Base-by-base conservation (phyloP, 768 basidiomycete genomes). In the Tricholoma terreum region DNA sequence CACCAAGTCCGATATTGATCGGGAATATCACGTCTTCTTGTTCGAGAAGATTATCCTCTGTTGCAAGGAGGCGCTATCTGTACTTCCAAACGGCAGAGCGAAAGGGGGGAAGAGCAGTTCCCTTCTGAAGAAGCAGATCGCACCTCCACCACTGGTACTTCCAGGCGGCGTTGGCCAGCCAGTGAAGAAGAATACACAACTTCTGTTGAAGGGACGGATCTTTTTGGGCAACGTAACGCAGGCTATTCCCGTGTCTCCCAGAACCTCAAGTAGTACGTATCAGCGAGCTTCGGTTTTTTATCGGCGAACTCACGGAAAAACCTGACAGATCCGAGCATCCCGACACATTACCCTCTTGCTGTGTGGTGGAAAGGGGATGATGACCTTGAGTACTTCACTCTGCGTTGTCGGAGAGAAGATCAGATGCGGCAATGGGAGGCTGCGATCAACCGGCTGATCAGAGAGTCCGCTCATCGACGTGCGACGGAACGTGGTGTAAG, bases 41-140 rank as follows among this genome's bases (percentile, higher is more conserved):
- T 99, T 99, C 63, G 95, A 98, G 76, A 94, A 94, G 77, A 99
- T 99, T 72, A 94, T 99, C 62, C 82, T 98, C 19, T 99, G 97
- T 74, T 98, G 97, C 80, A 98, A 98, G 71, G 97, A 98, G 71
- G 88, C 89, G 6, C 68, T 80, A 14, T 78, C 79, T 5, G 79
- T 80, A 6, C 77, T 81, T 10, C 77, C 80, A 34, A 84, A 81
- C 59, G 79, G 81, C 21, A 83, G 81, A 38, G 85, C 83, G 71
- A 91, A 92, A 73, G 77, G 76, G 36, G 79, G 81, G 63, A 98
- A 98, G 80, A 94, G 81, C 67, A 90, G 91, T 56, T 92, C 92
- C 6, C 84, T 98, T 50, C 71, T 97, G 59, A 93, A 95, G 80
- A 96, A 94, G 73, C 89, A 89, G 61, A 71, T 76, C 21, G 73